Conservation (phyloP, 768 basidiomycete species). For the Tylopilus balloui region DNA sequence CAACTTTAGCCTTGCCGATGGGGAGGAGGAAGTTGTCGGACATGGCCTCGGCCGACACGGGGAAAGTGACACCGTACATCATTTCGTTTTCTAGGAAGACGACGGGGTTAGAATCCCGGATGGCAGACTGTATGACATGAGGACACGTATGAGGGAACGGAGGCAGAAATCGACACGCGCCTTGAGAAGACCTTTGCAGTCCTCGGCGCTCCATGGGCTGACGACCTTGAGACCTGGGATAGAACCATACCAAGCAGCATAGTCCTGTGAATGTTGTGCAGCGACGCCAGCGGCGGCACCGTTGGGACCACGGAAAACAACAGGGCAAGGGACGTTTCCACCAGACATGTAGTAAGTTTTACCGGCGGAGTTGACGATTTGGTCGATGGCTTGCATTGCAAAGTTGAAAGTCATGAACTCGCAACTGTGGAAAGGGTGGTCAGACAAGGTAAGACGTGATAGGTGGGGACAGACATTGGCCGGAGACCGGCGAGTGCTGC, state of each 20-base stretch:
- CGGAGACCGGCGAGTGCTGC: slow-evolving; percentile 91
- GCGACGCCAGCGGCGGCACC: slow-evolving; percentile 96
- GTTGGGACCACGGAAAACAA: slow-evolving; percentile 99
- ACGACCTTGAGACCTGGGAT: slow-evolving; percentile 97
- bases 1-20: slow-evolving; percentile 96
- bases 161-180: slow-evolving; percentile 36
- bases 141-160: not conserved
- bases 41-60: slow-evolving; percentile 92
- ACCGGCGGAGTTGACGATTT: slow-evolving; percentile 99
- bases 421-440: slow-evolving; percentile 50
- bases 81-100: slow-evolving; percentile 99
- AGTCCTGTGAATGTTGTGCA: slow-evolving; percentile 98
- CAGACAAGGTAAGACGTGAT: slow-evolving; percentile 2
- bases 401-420: slow-evolving; percentile 99
- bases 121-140: slow-evolving; percentile 62
- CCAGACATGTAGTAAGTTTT: slow-evolving; percentile 99
- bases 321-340: slow-evolving; percentile 96
- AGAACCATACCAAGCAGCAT: slow-evolving; percentile 89
- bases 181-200: slow-evolving; percentile 98
- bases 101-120: slow-evolving; percentile 97
- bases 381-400: slow-evolving; percentile 99
- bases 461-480: slow-evolving; percentile 61
- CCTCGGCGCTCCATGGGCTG: slow-evolving; percentile 97
- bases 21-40: slow-evolving; percentile 93
- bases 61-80: slow-evolving; percentile 96